Evolutionary conservation across 306 rosid species (phyloP), one percentile per base, ranked within the genome.

Genomic region (Pterocarpus macrocarpus): DNA sequence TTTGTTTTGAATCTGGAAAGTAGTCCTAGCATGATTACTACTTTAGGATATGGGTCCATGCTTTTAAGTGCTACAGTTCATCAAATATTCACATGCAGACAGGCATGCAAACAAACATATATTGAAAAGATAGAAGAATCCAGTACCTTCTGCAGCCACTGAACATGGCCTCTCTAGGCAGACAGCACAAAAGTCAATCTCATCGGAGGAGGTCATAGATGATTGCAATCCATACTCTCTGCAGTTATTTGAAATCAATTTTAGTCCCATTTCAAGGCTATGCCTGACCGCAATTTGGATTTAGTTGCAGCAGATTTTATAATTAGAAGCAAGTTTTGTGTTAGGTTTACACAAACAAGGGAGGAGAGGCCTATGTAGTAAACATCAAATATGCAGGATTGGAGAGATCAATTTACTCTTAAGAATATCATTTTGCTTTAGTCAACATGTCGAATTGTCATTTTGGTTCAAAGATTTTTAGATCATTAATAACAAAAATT

Each of bases 141-240:
- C 16, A 73, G 49, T 84, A 94, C 99, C 99, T 90, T 90, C 97
- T 7, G 97, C 99, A 53, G 97, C 97, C 53, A 93, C 92, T 35
- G 94, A 90, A 86, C 99, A 93, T 61, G 91, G 84, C 90, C 92
- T 93, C 90, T 93, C 99, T 66, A 96, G 76, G 89, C 98, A 96
- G 71, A 96, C 97, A 14, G 97, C 97, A 73, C 99, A 96, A 17
- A 77, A 81, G 72, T 96, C 99, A 59, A 86, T 79, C 64, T 93
- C 98, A 17, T 89, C 90, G 4, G 90, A 71, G 33, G 93, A 76
- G 57, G 87, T 58, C 69, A 90, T 74, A 79, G 89, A 82, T 16
- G 94, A 88, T 86, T 89, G 93, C 79, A 90, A 85, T 57, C 97
- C 97, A 69, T 84, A 85, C 77, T 93, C 99, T 85, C 99, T 93